Evolutionary conservation across 306 rosid genomes (phyloP), one percentile per base, ranked within the genome.

Genomic region (Oemleria cerasiformis): DNA sequence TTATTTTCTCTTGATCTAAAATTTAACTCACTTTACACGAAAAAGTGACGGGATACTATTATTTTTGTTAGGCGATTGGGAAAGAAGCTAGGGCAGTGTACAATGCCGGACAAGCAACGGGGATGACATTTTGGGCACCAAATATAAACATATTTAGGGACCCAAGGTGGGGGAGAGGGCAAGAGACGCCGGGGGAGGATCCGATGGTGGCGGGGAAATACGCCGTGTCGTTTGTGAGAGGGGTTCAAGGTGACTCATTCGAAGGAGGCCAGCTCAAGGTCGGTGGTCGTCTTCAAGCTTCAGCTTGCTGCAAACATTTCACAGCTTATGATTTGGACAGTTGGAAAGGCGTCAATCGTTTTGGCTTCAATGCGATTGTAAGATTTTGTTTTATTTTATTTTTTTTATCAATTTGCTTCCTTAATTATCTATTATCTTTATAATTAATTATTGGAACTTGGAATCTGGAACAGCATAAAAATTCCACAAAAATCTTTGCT

Each of bases 101-200:
- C 76, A 94, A 94, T 82, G 92, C 79, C 0, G 97, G 96, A 9
- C 91, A 94, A 71, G 87, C 97, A 0, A 63, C 0, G 25, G 99
- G 99, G 30, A 81, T 94, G 88, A 94, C 97, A 5, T 94, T 94
- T 60, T 94, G 97, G 99, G 92, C 99, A 21, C 99, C 99, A 0
- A 94, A 94, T 63, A 91, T 94, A 0, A 94, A 94, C 83, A 86
- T 94, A 14, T 94, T 86, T 44, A 91, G 99, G 61, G 99, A 94
- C 45, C 99, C 97, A 1, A 79, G 99, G 75, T 94, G 97, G 99
- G 97, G 99, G 0, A 83, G 99, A 79, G 99, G 99, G 14, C 97
- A 94, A 75, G 99, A 94, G 65, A 94, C 99, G 5, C 88, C 97
- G 2, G 99, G 99, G 11, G 99, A 94, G 79, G 99, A 94, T 45